Percentiles rank a stretch among this genome's conserved stretches.
Conservation (phyloP, 2,329 filamentous ascomycete species). For the Fusarium tricinctum region DNA sequence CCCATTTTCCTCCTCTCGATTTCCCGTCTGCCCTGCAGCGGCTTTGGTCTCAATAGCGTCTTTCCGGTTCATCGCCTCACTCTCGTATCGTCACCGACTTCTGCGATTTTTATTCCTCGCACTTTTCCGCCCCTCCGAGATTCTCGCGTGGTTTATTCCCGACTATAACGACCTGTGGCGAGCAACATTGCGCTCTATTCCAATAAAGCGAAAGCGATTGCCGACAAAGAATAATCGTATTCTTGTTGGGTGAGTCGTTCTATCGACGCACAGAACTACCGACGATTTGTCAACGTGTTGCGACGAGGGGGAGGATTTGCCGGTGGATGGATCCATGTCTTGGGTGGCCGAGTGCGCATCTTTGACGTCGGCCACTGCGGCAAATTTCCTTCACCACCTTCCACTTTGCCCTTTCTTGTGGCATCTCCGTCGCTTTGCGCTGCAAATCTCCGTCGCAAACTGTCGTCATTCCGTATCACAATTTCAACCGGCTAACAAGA, state of each 20-base stretch:
- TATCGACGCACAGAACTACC: constrained; percentile 25
- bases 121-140: constrained; percentile 48
- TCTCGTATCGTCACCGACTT: constrained; percentile 35
- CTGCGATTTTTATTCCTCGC: constrained; percentile 41
- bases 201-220: constrained; percentile 39
- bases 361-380: constrained; percentile 40
- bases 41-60: constrained; percentile 44
- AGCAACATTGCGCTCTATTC: constrained; percentile 42
- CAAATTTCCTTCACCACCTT: constrained; percentile 43
- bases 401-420: constrained; percentile 29
- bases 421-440: constrained; percentile 33
- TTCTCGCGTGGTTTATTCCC: constrained; percentile 48
- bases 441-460: constrained; percentile 30
- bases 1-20: constrained; percentile 37
- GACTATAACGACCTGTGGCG: constrained; percentile 44
- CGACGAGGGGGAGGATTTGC: constrained; percentile 43
- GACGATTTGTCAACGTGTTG: constrained; percentile 44
- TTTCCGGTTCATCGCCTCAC: constrained; percentile 30
- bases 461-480: constrained; percentile 15
- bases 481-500: constrained; percentile 37
- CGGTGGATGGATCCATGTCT: constrained; percentile 46
- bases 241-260: constrained; percentile 45
- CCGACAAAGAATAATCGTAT: constrained; percentile 32
- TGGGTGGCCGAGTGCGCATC: constrained; percentile 47
- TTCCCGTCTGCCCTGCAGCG: constrained; percentile 44